Percentiles rank a stretch among this genome's conserved stretches.
Conservation (phyloP, 345 rosid genomes). For the Carallia brachiata region DNA sequence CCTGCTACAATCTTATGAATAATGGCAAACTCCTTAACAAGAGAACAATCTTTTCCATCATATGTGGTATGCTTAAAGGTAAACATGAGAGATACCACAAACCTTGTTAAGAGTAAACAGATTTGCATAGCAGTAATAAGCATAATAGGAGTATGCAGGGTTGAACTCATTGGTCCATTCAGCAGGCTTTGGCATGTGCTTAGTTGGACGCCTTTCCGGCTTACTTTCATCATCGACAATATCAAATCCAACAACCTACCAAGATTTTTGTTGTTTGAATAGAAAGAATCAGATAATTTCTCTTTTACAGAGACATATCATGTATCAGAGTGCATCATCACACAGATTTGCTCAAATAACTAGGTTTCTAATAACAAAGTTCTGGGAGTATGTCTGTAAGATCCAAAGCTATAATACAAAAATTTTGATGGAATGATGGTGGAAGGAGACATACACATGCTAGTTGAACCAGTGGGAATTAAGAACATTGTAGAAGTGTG, state of each 20-base stretch:
- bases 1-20: not conserved
- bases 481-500: not conserved
- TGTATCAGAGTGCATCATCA: not conserved
- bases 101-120: conserved; percentile 53
- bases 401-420: no score
- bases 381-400: no score
- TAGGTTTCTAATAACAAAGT: no score
- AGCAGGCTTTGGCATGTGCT: conserved; percentile 56
- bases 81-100: not conserved
- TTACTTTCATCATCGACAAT: conserved; percentile 62
- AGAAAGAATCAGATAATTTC: no score
- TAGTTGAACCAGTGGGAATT: not conserved
- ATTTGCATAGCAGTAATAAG: conserved; percentile 58
- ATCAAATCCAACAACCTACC: conserved; percentile 60
- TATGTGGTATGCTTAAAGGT: not conserved
- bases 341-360: not conserved
- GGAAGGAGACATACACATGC: not conserved
- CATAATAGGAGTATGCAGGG: conserved; percentile 56
- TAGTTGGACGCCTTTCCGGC: conserved; percentile 60
- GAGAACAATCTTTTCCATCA: not conserved
- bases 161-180: conserved; percentile 58
- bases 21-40: not conserved
- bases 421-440: not conserved
- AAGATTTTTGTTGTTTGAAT: not conserved
- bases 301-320: no score